Conservation (phyloP, 192 early-diverging fungal species). For the Entrophospora sp. region DNA sequence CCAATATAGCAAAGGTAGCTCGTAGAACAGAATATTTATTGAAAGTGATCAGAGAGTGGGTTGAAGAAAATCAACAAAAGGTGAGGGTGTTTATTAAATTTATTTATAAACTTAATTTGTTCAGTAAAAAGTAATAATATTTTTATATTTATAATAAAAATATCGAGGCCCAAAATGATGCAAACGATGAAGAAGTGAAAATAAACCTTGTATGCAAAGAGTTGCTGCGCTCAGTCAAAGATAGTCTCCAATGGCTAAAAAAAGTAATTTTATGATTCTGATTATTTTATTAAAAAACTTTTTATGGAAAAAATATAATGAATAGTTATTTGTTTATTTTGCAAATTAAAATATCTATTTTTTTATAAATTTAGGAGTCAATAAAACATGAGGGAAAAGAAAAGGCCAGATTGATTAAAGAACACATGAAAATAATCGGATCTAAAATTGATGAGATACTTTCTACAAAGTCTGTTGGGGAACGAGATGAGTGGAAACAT, state of each 20-base stretch:
- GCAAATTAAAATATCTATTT: neutral
- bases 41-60: slow-evolving; percentile 68
- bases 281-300: neutral
- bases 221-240: slow-evolving; percentile 56
- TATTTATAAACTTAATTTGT: neutral
- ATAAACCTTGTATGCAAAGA: slow-evolving; percentile 57
- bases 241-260: slow-evolving; percentile 43
- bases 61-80: slow-evolving; percentile 26
- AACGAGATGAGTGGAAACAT: slow-evolving; percentile 10
- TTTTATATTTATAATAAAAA: neutral
- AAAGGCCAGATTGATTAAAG: slow-evolving; percentile 36
- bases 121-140: neutral
- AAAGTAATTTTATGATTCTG: slow-evolving; percentile 17
- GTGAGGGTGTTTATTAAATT: neutral
- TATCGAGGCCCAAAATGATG: neutral
- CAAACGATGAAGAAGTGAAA: neutral
- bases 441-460: slow-evolving; percentile 35
- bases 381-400: slow-evolving; percentile 22
- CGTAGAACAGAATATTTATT: slow-evolving; percentile 85
- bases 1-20: slow-evolving; percentile 47
- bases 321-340: neutral
- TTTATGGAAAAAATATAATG: no score
- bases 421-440: slow-evolving; percentile 42
- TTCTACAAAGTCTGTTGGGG: neutral
- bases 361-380: slow-evolving; percentile 19